Evolutionary conservation across 495 filamentous ascomycete genomes (phyloP).

Genomic region (Penicillium lagena): DNA sequence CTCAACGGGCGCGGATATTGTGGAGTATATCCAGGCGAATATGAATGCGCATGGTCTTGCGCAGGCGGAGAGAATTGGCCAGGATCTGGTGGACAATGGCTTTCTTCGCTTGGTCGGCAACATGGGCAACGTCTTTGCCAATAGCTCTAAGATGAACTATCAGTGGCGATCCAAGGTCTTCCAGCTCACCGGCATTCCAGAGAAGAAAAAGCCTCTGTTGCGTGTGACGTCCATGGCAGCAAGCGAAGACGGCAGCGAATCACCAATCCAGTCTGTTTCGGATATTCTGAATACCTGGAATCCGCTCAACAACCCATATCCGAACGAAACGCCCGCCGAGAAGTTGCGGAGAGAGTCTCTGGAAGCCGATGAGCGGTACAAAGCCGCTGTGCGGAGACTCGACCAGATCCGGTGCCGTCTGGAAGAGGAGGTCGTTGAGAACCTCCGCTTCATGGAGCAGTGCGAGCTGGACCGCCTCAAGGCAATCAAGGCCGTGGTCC

Average conservation of each 20-base stretch:
- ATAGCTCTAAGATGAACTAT: slow-evolving; percentile 94
- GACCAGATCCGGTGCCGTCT: slow-evolving; percentile 87
- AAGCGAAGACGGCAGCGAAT: slow-evolving; percentile 55
- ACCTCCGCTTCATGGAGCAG: slow-evolving; percentile 94
- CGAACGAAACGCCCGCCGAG: slow-evolving; percentile 85
- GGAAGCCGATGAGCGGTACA: slow-evolving; percentile 93
- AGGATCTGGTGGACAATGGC: slow-evolving; percentile 81
- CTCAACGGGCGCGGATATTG: slow-evolving; percentile 83
- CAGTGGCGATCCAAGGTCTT: slow-evolving; percentile 94
- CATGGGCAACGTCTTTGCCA: slow-evolving; percentile 92
- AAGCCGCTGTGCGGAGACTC: slow-evolving; percentile 72
- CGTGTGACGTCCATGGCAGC: slow-evolving; percentile 63
- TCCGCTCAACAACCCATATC: slow-evolving; percentile 78
- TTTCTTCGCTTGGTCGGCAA: slow-evolving; percentile 88
- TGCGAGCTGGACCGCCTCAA: slow-evolving; percentile 94
- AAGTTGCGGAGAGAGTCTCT: slow-evolving; percentile 80
- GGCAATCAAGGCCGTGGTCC: slow-evolving; percentile 94
- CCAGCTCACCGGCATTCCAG: slow-evolving; percentile 76
- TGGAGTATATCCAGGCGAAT: slow-evolving; percentile 86
- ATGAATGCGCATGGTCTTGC: slow-evolving; percentile 76
- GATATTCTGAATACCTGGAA: slow-evolving; percentile 91
- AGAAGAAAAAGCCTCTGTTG: slow-evolving; percentile 68
- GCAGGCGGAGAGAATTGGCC: slow-evolving; percentile 87
- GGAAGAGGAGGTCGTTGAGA: slow-evolving; percentile 88
- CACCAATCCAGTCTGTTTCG: slow-evolving; percentile 70